Conservation (phyloP, 495 filamentous ascomycete species). For the Saxophila tyrrhenica region DNA sequence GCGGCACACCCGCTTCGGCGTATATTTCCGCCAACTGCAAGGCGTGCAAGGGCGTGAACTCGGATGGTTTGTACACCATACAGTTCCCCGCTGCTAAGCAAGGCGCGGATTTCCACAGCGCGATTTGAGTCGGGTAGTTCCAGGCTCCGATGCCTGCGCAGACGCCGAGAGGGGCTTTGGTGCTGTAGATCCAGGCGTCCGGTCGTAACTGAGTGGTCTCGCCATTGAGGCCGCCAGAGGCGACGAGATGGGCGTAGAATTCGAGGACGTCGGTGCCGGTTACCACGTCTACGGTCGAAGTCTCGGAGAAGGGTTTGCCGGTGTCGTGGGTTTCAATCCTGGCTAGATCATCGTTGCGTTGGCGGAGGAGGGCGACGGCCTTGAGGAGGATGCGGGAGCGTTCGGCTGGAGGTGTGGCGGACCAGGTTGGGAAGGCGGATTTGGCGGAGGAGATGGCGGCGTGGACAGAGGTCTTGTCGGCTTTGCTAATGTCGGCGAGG, state of each 20-base stretch:
- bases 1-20: slow-evolving; percentile 59
- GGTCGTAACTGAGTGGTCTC: slow-evolving; percentile 56
- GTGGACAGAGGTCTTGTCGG: slow-evolving; percentile 53
- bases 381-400: slow-evolving; percentile 61
- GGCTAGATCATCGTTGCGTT: slow-evolving; percentile 60
- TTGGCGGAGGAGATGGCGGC: slow-evolving; percentile 51
- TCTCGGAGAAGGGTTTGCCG: slow-evolving; percentile 64
- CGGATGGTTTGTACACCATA: slow-evolving; percentile 79
- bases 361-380: slow-evolving; percentile 53
- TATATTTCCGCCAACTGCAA: slow-evolving; percentile 59
- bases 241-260: slow-evolving; percentile 63
- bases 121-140: slow-evolving; percentile 84
- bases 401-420: slow-evolving; percentile 48
- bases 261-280: slow-evolving; percentile 68
- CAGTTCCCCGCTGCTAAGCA: slow-evolving; percentile 75
- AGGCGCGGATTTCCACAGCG: slow-evolving; percentile 74
- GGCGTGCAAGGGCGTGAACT: slow-evolving; percentile 65
- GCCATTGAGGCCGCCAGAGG: slow-evolving; percentile 56
- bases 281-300: slow-evolving; percentile 60
- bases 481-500: slow-evolving; percentile 51
- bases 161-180: slow-evolving; percentile 62
- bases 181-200: slow-evolving; percentile 64
- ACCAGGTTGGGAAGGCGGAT: slow-evolving; percentile 55
- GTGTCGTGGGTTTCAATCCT: slow-evolving; percentile 59
- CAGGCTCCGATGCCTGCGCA: slow-evolving; percentile 73